phyloP scores from a whole-genome alignment of 2,329 filamentous ascomycete genomes.

The Aureobasidium zeae region DNA sequence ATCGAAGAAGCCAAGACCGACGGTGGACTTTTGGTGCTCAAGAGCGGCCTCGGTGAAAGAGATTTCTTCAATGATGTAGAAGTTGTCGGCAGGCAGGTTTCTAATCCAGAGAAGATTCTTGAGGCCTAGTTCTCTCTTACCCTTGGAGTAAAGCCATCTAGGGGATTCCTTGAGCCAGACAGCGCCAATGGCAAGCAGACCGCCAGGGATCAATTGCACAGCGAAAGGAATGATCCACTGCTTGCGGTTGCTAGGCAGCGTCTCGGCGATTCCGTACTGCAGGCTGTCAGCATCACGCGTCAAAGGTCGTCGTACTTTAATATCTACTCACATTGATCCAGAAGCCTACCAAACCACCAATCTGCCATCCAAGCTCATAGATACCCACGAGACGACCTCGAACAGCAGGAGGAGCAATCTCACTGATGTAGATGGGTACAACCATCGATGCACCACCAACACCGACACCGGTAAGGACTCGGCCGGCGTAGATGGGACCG shows the following conservation, averaged over 20 bases:
- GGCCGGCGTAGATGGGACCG: slow-evolving; percentile 49
- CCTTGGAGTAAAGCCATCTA: slow-evolving; percentile 37
- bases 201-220: slow-evolving; percentile 59
- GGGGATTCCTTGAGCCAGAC: slow-evolving; percentile 38
- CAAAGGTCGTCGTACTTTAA: background rate
- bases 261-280: slow-evolving; percentile 35
- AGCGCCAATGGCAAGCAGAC: slow-evolving; percentile 42
- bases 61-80: slow-evolving; percentile 69
- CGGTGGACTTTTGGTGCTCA: slow-evolving; percentile 36
- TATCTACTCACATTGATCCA: slow-evolving; percentile 35
- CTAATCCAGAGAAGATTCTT: slow-evolving; percentile 53
- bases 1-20: slow-evolving; percentile 16
- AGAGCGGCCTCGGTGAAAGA: slow-evolving; percentile 60
- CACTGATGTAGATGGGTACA: slow-evolving; percentile 51
- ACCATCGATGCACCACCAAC: slow-evolving; percentile 49
- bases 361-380: slow-evolving; percentile 50
- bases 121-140: slow-evolving; percentile 33
- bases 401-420: slow-evolving; percentile 49
- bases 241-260: slow-evolving; percentile 34
- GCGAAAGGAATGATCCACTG: slow-evolving; percentile 47
- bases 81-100: slow-evolving; percentile 46
- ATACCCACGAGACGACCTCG: slow-evolving; percentile 50
- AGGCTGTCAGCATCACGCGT: background rate
- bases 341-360: slow-evolving; percentile 42
- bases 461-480: slow-evolving; percentile 49